Base-by-base conservation (phyloP, 2,329 filamentous ascomycete species). In the Coleophoma cylindrospora region DNA sequence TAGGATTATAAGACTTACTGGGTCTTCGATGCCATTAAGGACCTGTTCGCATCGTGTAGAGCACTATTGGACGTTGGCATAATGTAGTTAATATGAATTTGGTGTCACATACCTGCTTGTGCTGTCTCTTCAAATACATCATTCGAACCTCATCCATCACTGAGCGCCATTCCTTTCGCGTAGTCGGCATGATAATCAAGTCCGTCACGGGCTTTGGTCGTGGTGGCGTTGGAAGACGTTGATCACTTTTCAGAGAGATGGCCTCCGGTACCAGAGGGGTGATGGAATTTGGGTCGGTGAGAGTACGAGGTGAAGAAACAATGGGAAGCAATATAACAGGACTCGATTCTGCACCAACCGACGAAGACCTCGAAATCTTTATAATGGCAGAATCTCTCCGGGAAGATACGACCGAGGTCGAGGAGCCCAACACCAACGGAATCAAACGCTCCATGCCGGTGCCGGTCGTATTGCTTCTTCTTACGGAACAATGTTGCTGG, bases 141-240 rank as follows among this genome's bases (percentile, higher is more conserved):
- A 41, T 40, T 49, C 61, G 64, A 15, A 64, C 53, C 55, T 64
- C 60, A 21, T 63, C 58, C 58, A 65, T 61, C 40, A 60, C 57
- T 48, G 48, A 51, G 19, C 48, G 55, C 61, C 60, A 64, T 49
- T 64, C 64, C 15, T 52, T 48, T 43, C 52, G 27, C 17, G 60
- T 61, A 40, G 58, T 58, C 14, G 61, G 62, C 6, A 60, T 46
- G 34, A 59, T 51, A 19, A 50, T 57, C 10, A 59, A 43, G 41
- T 55, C 47, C 4, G 51, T 57, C 10, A 57, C 53, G 8, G 56
- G 55, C 13, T 46, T 49, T 32, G 58, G 57, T 9, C 54, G 54
- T 40, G 40, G 32, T 46, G 41, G 41, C 15, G 41, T 34, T 12
- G 27, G 21, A 27, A 44, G 41, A 7, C 41, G 41, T 13, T 32